Evolutionary conservation across 1,284 basidiomycete genomes (phyloP), one percentile per base, ranked within the genome.

Genomic region (Marasmius sp.): DNA sequence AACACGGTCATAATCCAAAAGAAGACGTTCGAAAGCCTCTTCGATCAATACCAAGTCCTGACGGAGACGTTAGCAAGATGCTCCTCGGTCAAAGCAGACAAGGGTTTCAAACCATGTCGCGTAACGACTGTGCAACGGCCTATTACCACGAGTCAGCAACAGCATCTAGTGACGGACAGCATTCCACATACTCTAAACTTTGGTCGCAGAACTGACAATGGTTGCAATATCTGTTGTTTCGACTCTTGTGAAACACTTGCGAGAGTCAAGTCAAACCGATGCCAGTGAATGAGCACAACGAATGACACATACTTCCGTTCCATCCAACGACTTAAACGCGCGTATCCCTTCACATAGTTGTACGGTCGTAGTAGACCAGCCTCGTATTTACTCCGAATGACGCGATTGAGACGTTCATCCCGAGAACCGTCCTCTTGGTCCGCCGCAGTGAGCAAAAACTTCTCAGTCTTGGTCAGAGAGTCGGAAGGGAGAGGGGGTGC

Each of bases 371-470:
- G 77, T 48, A 99, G 75, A 0, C 96, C 97, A 1, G 96, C 97
- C 72, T 98, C 96, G 76, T 97, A 98, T 76, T 98, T 98, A 70
- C 93, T 95, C 66, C 93, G 88, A 69, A 98, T 98, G 65, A 99
- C 97, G 63, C 93, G 85, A 62, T 91, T 92, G 45, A 99, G 78
- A 0, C 96, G 88, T 67, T 97, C 93, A 65, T 97, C 93, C 41
- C 96, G 83, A 12, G 94, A 92, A 0, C 96, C 96, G 11, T 91
- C 86, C 52, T 93, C 93, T 72, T 98, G 96, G 75, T 98, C 96
- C 0, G 97, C 97, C 1, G 97, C 96, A 0, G 94, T 97, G 38
- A 98, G 82, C 67, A 98, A 83, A 77, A 97, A 98, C 49, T 85
- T 85, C 72, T 98, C 95, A 0, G 91, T 89, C 71, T 92, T 91